Percentiles rank a stretch among this genome's conserved stretches.
phyloP scores from a whole-genome alignment of 345 rosid species.

The Lumnitzera littorea region DNA sequence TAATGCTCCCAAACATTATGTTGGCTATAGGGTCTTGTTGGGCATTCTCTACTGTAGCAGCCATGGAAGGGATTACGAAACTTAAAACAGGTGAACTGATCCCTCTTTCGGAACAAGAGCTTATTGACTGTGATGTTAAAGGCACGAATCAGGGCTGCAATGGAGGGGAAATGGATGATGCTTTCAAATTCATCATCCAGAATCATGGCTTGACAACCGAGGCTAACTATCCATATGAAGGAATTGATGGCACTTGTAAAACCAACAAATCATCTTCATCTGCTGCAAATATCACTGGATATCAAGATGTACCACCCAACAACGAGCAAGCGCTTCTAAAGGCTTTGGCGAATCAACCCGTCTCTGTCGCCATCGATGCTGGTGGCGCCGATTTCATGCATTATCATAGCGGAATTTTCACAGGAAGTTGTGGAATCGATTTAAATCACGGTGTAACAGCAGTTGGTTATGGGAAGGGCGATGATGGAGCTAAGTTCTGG shows the following conservation, averaged over 20 bases:
- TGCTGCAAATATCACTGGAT: slow-evolving; percentile 22
- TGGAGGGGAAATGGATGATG: slow-evolving; percentile 26
- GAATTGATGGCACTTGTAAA: slow-evolving; percentile 24
- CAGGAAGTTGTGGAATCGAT: slow-evolving; percentile 21
- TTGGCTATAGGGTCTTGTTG: slow-evolving; percentile 36
- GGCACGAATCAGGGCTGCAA: slow-evolving; percentile 24
- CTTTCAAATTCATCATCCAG: slow-evolving; percentile 24
- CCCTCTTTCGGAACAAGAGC: slow-evolving; percentile 48
- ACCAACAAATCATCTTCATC: slow-evolving; percentile 1
- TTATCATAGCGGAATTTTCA: slow-evolving; percentile 31
- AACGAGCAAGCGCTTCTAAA: slow-evolving; percentile 31
- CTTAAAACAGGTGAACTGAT: slow-evolving; percentile 30
- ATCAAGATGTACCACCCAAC: slow-evolving; percentile 26
- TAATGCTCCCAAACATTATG: too few species aligned
- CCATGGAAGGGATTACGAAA: slow-evolving; percentile 36
- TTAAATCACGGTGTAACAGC: slow-evolving; percentile 34
- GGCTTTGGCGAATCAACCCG: slow-evolving; percentile 45
- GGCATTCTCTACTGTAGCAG: slow-evolving; percentile 54
- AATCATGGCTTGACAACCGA: slow-evolving; percentile 37
- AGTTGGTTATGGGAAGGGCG: slow-evolving; percentile 35
- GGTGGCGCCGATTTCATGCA: slow-evolving; percentile 17
- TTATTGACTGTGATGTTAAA: slow-evolving; percentile 30
- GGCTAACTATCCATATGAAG: slow-evolving; percentile 28
- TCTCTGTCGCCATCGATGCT: slow-evolving; percentile 27
- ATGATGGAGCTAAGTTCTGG: slow-evolving; percentile 38